Percentiles rank a stretch among this genome's conserved stretches.
phyloP scores from a whole-genome alignment of 2,329 filamentous ascomycete genomes.

The Aspergillus sp. region DNA sequence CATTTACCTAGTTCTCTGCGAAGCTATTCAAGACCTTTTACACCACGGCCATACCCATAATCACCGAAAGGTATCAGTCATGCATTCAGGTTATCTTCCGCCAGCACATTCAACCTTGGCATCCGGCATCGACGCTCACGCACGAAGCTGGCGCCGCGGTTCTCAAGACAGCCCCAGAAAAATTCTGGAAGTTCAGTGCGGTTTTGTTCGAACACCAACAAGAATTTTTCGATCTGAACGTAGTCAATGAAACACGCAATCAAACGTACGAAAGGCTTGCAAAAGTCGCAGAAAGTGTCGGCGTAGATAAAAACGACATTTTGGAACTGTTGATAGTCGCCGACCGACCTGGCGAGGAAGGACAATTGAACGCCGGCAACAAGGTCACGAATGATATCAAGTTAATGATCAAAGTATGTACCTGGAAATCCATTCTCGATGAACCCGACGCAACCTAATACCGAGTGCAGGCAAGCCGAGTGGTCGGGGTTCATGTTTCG shows the following conservation, averaged over 20 bases:
- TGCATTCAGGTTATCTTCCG: conserved; percentile 77
- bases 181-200: conserved; percentile 78
- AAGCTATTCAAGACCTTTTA: conserved; percentile 79
- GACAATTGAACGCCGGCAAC: conserved; percentile 75
- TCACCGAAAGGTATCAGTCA: conserved; percentile 59
- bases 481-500: conserved; percentile 84
- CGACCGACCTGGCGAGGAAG: conserved; percentile 66
- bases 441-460: conserved; percentile 18
- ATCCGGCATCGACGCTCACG: conserved; percentile 74
- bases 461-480: conserved; percentile 54
- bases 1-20: conserved; percentile 54
- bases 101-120: conserved; percentile 93
- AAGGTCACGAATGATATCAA: conserved; percentile 82
- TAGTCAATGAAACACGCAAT: conserved; percentile 83
- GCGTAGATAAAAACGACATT: conserved; percentile 69
- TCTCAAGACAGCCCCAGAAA: conserved; percentile 64
- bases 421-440: conserved; percentile 3
- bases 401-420: conserved; percentile 69
- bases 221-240: conserved; percentile 79
- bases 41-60: conserved; percentile 61
- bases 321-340: conserved; percentile 68
- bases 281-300: conserved; percentile 66
- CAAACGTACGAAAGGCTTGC: conserved; percentile 78
- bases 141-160: conserved; percentile 80
- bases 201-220: conserved; percentile 68